Evolutionary conservation across 352 stramenopile genomes (phyloP).

Genomic region (Pilasporangium apinafurcum): DNA sequence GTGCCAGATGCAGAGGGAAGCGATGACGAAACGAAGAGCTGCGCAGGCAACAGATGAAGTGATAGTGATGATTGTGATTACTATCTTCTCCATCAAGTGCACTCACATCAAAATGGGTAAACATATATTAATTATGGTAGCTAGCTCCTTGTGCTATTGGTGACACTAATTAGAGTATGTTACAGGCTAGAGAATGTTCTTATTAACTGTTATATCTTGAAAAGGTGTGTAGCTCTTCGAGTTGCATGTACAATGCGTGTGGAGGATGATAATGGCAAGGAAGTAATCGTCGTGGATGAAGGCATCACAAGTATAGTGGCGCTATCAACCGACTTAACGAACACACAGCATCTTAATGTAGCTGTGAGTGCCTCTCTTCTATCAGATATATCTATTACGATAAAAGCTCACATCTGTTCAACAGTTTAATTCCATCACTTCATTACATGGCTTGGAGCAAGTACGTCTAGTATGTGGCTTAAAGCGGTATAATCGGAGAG

Average conservation of each 20-base stretch:
- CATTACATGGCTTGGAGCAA: conserved; percentile 31
- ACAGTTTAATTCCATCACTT: conserved; percentile 58
- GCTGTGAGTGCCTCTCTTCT: conserved; percentile 26
- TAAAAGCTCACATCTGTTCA: not conserved
- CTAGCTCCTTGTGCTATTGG: too few relatives aligned
- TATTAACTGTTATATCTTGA: too few relatives aligned
- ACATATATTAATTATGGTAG: too few relatives aligned
- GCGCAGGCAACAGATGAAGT: too few relatives aligned
- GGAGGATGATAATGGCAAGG: conserved; percentile 20
- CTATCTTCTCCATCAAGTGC: too few relatives aligned
- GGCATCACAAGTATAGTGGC: conserved; percentile 22
- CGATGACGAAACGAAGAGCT: too few relatives aligned
- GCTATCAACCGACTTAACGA: conserved; percentile 9
- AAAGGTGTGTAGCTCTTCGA: too few relatives aligned
- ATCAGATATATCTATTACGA: not conserved
- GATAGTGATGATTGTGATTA: too few relatives aligned
- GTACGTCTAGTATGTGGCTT: conserved; percentile 10
- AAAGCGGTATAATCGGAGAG: not conserved
- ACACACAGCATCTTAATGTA: conserved; percentile 52
- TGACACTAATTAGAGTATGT: too few relatives aligned
- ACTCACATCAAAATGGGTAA: too few relatives aligned
- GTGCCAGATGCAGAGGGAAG: too few relatives aligned
- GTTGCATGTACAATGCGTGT: conserved; percentile 25
- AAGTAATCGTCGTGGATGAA: conserved; percentile 56
- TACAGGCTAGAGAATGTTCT: too few relatives aligned